Evolutionary conservation across 305 asterid species (phyloP).

Genomic region (Rubia occidens): DNA sequence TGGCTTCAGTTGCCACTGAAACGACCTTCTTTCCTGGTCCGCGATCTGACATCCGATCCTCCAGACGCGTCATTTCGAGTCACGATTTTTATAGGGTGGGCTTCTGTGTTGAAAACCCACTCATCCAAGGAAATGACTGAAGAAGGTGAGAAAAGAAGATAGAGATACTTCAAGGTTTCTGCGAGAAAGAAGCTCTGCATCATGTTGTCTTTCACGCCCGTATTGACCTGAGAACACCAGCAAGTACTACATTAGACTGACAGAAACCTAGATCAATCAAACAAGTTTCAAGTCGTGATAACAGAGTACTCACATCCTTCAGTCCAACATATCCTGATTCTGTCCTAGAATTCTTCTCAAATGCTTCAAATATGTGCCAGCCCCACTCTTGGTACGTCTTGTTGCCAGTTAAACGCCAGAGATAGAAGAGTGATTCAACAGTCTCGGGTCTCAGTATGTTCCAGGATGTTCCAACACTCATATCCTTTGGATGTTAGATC

Average conservation of each 20-base stretch:
- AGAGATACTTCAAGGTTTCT: conserved; percentile 85
- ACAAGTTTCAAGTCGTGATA: neutral
- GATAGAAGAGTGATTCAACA: conserved; percentile 92
- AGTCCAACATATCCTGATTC: conserved; percentile 93
- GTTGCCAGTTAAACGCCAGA: conserved; percentile 96
- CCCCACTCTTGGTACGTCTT: conserved; percentile 99
- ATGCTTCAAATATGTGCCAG: conserved; percentile 97
- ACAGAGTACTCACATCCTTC: conserved; percentile 68
- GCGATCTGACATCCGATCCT: conserved; percentile 36
- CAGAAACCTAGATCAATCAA: neutral
- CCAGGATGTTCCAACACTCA: conserved; percentile 98
- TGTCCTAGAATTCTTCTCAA: conserved; percentile 83
- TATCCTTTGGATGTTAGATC: conserved; percentile 20
- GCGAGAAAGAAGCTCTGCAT: conserved; percentile 99
- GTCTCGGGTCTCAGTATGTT: conserved; percentile 99
- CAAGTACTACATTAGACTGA: conserved; percentile 8
- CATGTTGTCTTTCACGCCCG: conserved; percentile 96
- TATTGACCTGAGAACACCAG: conserved; percentile 57
- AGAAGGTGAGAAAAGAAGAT: conserved; percentile 89
- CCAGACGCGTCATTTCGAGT: conserved; percentile 41
- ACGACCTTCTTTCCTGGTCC: conserved; percentile 81
- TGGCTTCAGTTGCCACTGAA: conserved; percentile 39
- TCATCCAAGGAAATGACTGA: conserved; percentile 84
- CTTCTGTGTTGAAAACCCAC: conserved; percentile 99
- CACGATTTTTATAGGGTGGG: conserved; percentile 76